phyloP scores from a whole-genome alignment of 371 early-diverging fungal genomes.

The Umbelopsis sp. region DNA sequence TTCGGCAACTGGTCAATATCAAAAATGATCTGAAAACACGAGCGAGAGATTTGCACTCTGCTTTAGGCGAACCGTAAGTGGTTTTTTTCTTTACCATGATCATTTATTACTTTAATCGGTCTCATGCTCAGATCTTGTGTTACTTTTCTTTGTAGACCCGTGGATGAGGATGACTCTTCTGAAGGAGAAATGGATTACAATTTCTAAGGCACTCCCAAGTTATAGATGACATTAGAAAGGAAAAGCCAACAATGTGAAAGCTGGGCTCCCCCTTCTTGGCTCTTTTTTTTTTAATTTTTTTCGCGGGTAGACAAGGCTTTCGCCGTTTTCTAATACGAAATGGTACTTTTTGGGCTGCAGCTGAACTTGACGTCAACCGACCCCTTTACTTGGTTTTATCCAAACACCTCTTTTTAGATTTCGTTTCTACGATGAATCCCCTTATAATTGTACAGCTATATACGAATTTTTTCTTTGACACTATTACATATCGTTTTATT shows the following conservation, averaged over 20 bases:
- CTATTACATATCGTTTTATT: not conserved
- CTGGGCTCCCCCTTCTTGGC: not conserved
- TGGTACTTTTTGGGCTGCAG: no score
- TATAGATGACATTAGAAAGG: not conserved
- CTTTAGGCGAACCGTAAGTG: constrained; percentile 42
- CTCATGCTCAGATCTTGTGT: constrained; percentile 1
- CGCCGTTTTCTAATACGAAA: no score
- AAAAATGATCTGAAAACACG: constrained; percentile 42
- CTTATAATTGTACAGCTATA: not conserved
- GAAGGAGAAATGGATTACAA: constrained; percentile 38
- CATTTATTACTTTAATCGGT: not conserved
- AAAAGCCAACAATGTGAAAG: not conserved
- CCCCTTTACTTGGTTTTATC: not conserved
- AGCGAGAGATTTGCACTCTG: constrained; percentile 33
- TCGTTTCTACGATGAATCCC: not conserved
- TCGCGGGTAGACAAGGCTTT: no score
- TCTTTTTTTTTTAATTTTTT: not conserved
- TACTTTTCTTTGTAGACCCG: constrained; percentile 22
- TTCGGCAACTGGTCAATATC: constrained; percentile 30
- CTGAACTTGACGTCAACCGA: no score
- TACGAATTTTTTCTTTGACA: not conserved
- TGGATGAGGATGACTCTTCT: constrained; percentile 34
- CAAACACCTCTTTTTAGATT: not conserved
- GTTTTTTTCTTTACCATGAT: not conserved
- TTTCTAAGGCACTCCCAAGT: constrained; percentile 20